Percentiles rank a stretch among this genome's conserved stretches.
Conservation (phyloP, 257 asterid species). For the Hygrophila difformis region DNA sequence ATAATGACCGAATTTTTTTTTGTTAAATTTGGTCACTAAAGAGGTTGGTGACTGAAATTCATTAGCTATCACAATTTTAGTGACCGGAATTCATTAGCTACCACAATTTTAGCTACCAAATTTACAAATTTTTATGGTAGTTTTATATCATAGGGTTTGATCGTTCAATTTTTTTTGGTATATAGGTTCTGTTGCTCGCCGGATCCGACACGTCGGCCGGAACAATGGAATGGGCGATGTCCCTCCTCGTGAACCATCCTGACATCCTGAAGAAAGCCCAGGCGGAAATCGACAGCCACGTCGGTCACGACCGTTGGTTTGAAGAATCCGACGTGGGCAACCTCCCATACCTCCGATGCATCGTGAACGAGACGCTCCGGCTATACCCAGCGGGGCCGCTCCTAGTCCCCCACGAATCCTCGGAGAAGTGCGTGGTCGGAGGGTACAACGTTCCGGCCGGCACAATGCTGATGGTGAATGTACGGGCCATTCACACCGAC, state of each 20-base stretch:
- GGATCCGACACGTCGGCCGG: slow-evolving; percentile 41
- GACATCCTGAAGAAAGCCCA: slow-evolving; percentile 28
- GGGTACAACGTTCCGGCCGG: slow-evolving; percentile 30
- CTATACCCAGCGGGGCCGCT: slow-evolving; percentile 40
- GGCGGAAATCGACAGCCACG: slow-evolving; percentile 22
- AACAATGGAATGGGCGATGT: slow-evolving; percentile 44
- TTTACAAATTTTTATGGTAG: too few species aligned
- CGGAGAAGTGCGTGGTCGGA: slow-evolving; percentile 25
- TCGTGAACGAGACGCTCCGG: slow-evolving; percentile 30
- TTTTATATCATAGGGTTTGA: too few species aligned
- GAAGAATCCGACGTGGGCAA: slow-evolving; percentile 28
- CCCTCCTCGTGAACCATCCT: slow-evolving; percentile 33
- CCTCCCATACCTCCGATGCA: slow-evolving; percentile 29
- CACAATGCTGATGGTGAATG: slow-evolving; percentile 31
- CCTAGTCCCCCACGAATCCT: slow-evolving; percentile 39
- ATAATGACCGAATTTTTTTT: too few species aligned
- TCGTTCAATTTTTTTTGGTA: too few species aligned
- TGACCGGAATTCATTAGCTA: too few species aligned
- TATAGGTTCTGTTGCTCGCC: slow-evolving; percentile 33
- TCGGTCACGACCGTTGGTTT: slow-evolving; percentile 22
- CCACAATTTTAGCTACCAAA: too few species aligned
- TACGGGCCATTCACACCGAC: slow-evolving; percentile 40
- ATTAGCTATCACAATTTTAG: too few species aligned
- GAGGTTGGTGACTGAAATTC: too few species aligned
- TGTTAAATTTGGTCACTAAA: too few species aligned